Conservation (phyloP, 768 basidiomycete species). For the Pulveroboletus sp. region DNA sequence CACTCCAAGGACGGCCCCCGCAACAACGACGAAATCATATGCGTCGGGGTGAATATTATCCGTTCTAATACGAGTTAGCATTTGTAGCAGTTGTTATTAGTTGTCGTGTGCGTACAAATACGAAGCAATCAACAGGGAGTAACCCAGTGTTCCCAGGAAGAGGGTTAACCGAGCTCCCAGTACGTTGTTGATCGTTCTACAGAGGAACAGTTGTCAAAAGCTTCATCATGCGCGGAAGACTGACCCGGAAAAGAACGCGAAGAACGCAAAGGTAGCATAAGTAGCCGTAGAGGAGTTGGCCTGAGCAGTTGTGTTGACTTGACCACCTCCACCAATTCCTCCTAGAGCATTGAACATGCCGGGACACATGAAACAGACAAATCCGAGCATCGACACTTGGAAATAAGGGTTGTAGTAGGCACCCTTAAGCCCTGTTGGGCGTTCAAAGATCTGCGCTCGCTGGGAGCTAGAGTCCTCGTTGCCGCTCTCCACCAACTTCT, state of each 20-base stretch:
- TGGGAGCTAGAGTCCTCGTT: conserved; percentile 30
- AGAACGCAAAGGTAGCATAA: conserved; percentile 60
- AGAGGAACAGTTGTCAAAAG: neutral
- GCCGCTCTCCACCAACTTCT: conserved; percentile 23
- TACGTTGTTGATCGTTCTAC: conserved; percentile 73
- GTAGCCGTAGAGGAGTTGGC: conserved; percentile 69
- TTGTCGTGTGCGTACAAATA: conserved; percentile 51
- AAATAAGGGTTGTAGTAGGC: conserved; percentile 52
- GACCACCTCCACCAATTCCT: conserved; percentile 77
- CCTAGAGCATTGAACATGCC: conserved; percentile 80
- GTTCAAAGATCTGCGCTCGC: conserved; percentile 36
- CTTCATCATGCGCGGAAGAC: conserved; percentile 8
- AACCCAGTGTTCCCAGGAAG: conserved; percentile 68
- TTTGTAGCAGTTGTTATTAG: neutral
- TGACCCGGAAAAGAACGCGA: conserved; percentile 71
- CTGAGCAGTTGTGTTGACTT: conserved; percentile 58
- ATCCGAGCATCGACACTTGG: conserved; percentile 54
- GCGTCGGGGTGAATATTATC: conserved; percentile 66
- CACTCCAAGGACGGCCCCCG: conserved; percentile 70
- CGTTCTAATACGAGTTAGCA: conserved; percentile 38
- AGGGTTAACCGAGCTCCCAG: conserved; percentile 76
- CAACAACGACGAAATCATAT: conserved; percentile 60
- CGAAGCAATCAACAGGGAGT: conserved; percentile 70
- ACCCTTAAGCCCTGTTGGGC: conserved; percentile 49
- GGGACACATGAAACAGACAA: conserved; percentile 57